Percentiles rank a stretch among this genome's conserved stretches.
Conservation (phyloP, 768 basidiomycete species). For the Rhodotorula toruloides region DNA sequence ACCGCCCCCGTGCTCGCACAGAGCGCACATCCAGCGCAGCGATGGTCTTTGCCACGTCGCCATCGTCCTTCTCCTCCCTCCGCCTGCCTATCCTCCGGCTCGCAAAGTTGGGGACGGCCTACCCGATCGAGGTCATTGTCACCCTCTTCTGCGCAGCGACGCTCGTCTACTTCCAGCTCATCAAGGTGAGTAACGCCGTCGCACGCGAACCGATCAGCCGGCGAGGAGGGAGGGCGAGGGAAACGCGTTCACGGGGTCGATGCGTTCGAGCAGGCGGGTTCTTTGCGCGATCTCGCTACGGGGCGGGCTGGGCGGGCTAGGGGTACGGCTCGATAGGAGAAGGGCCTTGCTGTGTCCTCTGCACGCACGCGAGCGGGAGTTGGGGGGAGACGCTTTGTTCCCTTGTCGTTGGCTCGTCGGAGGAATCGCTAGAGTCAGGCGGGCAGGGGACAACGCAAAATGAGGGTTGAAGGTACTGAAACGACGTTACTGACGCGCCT, state of each 20-base stretch:
- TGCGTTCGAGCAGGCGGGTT: too few relatives aligned
- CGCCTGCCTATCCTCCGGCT: conserved; percentile 27
- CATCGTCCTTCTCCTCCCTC: conserved; percentile 31
- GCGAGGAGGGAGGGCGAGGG: too few relatives aligned
- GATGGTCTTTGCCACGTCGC: conserved; percentile 35
- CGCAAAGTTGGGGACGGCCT: conserved; percentile 27
- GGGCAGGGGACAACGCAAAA: neutral
- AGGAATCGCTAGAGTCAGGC: too few relatives aligned
- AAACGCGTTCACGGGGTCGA: too few relatives aligned
- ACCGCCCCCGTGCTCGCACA: neutral
- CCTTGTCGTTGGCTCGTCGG: too few relatives aligned
- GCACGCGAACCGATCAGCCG: too few relatives aligned
- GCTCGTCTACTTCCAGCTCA: conserved; percentile 87
- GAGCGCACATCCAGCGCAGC: neutral
- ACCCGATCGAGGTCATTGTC: conserved; percentile 51
- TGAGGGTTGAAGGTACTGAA: neutral
- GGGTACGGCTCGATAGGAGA: too few relatives aligned
- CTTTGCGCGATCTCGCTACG: too few relatives aligned
- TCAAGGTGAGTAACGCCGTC: conserved; percentile 57
- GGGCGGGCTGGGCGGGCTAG: too few relatives aligned
- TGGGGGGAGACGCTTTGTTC: too few relatives aligned
- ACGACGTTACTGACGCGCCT: neutral
- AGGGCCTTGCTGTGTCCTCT: too few relatives aligned
- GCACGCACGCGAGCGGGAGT: too few relatives aligned
- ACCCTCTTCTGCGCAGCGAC: conserved; percentile 83